These are phyloP conservation scores for Plenodomus tracheiphilus DNA, from an alignment of 2,329 filamentous ascomycete genomes.

Conservation along the genomic window DNA sequence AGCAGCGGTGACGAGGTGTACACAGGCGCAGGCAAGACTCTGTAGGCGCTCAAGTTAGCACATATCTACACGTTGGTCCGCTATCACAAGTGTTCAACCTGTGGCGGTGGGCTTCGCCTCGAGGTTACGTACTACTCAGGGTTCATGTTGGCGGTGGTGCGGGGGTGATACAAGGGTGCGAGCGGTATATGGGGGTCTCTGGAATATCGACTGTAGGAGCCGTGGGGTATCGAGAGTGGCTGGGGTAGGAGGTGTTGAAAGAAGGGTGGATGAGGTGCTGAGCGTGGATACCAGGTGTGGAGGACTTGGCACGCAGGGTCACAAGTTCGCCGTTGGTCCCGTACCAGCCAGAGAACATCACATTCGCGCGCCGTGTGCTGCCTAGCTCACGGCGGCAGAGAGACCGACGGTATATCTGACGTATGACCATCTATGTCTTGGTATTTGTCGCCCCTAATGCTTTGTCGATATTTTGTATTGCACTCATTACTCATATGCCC, in stretches of 20 bases:
- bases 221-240: constrained; percentile 28
- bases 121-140: constrained; percentile 78
- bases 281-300: constrained; percentile 22
- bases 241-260: constrained; percentile 28
- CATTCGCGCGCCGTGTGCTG: constrained; percentile 19
- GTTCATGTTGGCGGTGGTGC: constrained; percentile 69
- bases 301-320: constrained; percentile 25
- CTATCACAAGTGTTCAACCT: constrained; percentile 13
- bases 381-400: constrained; percentile 7
- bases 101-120: constrained; percentile 37
- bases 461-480: background rate
- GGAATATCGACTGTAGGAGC: constrained; percentile 13
- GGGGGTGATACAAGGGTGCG: constrained; percentile 10
- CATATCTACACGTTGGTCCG: constrained; percentile 8
- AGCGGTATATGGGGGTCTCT: constrained; percentile 13
- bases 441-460: background rate
- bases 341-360: constrained; percentile 23
- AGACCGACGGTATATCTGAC: constrained; percentile 9
- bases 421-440: constrained; percentile 6
- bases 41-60: constrained; percentile 31
- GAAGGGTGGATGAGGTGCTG: constrained; percentile 18
- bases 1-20: constrained; percentile 5
- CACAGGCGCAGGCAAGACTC: constrained; percentile 22
- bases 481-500: background rate
- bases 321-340: constrained; percentile 23